Evolutionary conservation across 2,329 filamentous ascomycete genomes (phyloP).

Genomic region (Ilyonectria robusta): DNA sequence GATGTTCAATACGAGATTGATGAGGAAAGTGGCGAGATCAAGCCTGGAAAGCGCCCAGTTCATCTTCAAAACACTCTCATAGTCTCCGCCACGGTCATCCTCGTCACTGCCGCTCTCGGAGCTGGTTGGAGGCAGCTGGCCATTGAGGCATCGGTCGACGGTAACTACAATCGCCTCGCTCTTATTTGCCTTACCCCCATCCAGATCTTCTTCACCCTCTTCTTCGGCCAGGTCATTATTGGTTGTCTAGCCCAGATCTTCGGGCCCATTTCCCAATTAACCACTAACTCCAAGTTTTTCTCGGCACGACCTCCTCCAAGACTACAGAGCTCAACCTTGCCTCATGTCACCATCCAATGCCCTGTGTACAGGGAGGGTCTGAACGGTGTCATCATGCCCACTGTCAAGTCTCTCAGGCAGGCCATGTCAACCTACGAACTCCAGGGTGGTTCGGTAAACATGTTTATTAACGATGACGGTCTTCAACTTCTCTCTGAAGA

Average conservation of each 20-base stretch:
- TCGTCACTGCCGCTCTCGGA: constrained; percentile 77
- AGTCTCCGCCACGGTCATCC: constrained; percentile 75
- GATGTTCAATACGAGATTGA: constrained; percentile 73
- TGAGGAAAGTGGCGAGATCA: constrained; percentile 78
- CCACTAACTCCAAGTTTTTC: constrained; percentile 85
- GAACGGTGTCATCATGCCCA: constrained; percentile 80
- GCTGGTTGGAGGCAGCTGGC: constrained; percentile 79
- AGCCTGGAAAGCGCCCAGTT: constrained; percentile 75
- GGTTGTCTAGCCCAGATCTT: constrained; percentile 83
- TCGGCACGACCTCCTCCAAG: constrained; percentile 79
- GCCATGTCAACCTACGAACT: constrained; percentile 84
- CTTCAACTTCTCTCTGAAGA: constrained; percentile 77
- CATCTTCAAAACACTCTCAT: constrained; percentile 80
- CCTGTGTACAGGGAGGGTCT: constrained; percentile 92
- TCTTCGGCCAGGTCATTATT: constrained; percentile 84
- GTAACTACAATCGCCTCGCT: constrained; percentile 72
- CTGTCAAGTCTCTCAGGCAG: constrained; percentile 82
- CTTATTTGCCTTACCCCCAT: constrained; percentile 77
- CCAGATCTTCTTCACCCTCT: constrained; percentile 85
- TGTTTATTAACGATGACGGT: constrained; percentile 84
- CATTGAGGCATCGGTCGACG: constrained; percentile 77
- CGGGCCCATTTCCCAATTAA: constrained; percentile 81
- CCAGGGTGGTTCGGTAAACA: constrained; percentile 83
- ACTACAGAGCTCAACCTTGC: constrained; percentile 70
- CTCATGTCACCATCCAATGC: constrained; percentile 86